Evolutionary conservation across 129 eudicot species (phyloP), one percentile per base, ranked within the genome.

Genomic region (Centella asiatica): DNA sequence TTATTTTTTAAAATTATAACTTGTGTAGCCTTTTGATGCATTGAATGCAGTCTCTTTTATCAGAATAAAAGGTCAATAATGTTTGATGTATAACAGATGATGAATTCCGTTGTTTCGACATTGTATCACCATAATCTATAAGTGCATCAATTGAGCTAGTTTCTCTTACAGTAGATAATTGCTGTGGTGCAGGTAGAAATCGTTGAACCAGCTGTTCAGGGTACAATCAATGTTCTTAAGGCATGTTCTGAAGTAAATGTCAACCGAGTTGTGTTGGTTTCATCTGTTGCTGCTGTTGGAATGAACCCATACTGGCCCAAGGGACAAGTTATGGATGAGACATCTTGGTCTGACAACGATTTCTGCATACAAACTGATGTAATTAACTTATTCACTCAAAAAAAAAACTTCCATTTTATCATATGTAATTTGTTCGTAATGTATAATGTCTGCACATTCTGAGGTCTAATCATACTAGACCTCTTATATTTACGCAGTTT

Each of bases 171-270:
- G 29, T 22, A 51, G 25, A 62, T 70, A 37, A 31, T 60, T 50
- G n/a, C 53, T 49, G 48, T 46, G 3, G 37, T 73, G 70, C 84
- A 89, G 97, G 90, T 82, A 47, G 82, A 89, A 66, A 17, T 89
- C 68, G 71, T 89, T 47, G 88, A 78, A 76, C 97, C 97, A 60
- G 95, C 97, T 40, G 81, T 85, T 7, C 70, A 80, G 37, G 97
- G 97, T 39, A 85, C 95, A 20, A 81, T 80, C 4, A 85, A 88
- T 70, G 95, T 89, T 28, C 86, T 89, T 34, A 83, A 85, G 66
- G 95, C 97, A 63, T 78, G 85, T 68, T 70, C 84, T 37, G 95
- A 83, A 72, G 86, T 72, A 28, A 78, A 71, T 19, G 82, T 89
- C 19, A 77, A 73, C 69, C 81, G 89, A 51, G 86, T 78, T 37